A percentile compares a stretch with the other conserved stretches of the same genome.
Evolutionary conservation across 257 asterid species (phyloP).

Genomic region (Petrea volubilis): DNA sequence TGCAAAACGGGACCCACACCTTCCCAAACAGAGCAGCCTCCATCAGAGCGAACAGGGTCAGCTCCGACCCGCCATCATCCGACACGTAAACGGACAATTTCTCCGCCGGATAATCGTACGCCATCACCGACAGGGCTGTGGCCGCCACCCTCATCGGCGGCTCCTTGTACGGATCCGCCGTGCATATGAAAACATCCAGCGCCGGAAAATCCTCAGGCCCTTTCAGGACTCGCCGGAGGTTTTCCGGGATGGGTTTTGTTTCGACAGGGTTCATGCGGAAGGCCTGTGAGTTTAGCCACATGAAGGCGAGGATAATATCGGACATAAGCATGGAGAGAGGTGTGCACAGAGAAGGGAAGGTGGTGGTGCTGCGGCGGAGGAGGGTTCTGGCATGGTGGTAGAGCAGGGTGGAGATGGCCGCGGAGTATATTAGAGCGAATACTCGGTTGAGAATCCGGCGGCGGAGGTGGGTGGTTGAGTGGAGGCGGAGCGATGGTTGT

Average conservation of each 20-base stretch:
- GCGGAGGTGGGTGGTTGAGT: constrained; percentile 38
- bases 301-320: constrained; percentile 47
- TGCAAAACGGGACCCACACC: constrained; percentile 68
- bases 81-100: constrained; percentile 68
- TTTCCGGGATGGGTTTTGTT: constrained; percentile 41
- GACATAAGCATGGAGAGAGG: constrained; percentile 38
- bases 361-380: constrained; percentile 23
- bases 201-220: constrained; percentile 40
- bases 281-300: constrained; percentile 60
- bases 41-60: constrained; percentile 60
- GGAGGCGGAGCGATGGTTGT: constrained; percentile 31
- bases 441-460: constrained; percentile 54
- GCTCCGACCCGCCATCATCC: constrained; percentile 74
- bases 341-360: constrained; percentile 28
- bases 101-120: constrained; percentile 67
- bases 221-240: not conserved
- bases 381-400: constrained; percentile 48
- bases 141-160: constrained; percentile 64
- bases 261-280: constrained; percentile 48
- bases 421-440: constrained; percentile 49
- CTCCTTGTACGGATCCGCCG: constrained; percentile 73
- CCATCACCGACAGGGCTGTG: constrained; percentile 70
- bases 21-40: constrained; percentile 65
- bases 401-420: constrained; percentile 52
- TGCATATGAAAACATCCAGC: constrained; percentile 64